These are phyloP conservation scores for Ustilago hordei DNA, from an alignment of 1,284 basidiomycete species.

Conservation along the genomic window DNA sequence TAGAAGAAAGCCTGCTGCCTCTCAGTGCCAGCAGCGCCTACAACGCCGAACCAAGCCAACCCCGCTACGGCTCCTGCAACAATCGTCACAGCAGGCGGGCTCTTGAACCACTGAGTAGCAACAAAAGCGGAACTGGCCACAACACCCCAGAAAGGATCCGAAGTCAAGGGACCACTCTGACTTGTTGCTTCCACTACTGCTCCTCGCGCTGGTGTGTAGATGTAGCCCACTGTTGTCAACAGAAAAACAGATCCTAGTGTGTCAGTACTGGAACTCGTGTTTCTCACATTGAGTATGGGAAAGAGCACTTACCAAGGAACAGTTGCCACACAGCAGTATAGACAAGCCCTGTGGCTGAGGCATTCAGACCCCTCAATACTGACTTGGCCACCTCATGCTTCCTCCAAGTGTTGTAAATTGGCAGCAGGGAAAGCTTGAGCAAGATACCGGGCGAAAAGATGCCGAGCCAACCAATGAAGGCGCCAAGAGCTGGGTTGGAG, in stretches of 20 bases:
- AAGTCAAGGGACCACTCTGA: slow-evolving; percentile 69
- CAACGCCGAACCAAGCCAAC: slow-evolving; percentile 71
- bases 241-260: neutral
- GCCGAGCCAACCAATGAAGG: slow-evolving; percentile 71
- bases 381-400: slow-evolving; percentile 71
- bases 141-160: slow-evolving; percentile 72
- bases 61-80: slow-evolving; percentile 70
- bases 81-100: slow-evolving; percentile 70
- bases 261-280: neutral
- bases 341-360: slow-evolving; percentile 74
- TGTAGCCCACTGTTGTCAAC: slow-evolving; percentile 56
- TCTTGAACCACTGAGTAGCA: slow-evolving; percentile 66
- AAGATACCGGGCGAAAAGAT: slow-evolving; percentile 71
- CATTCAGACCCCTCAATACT: slow-evolving; percentile 74
- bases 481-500: slow-evolving; percentile 71
- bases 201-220: slow-evolving; percentile 66
- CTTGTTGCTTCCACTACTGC: slow-evolving; percentile 34
- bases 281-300: neutral
- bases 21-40: slow-evolving; percentile 39
- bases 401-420: slow-evolving; percentile 73
- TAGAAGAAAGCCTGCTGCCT: slow-evolving; percentile 43
- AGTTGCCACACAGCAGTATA: slow-evolving; percentile 75
- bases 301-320: slow-evolving; percentile 64
- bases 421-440: slow-evolving; percentile 73
- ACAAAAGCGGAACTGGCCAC: slow-evolving; percentile 66